phyloP scores from a whole-genome alignment of 345 rosid genomes.

The Aquilaria sinensis region DNA sequence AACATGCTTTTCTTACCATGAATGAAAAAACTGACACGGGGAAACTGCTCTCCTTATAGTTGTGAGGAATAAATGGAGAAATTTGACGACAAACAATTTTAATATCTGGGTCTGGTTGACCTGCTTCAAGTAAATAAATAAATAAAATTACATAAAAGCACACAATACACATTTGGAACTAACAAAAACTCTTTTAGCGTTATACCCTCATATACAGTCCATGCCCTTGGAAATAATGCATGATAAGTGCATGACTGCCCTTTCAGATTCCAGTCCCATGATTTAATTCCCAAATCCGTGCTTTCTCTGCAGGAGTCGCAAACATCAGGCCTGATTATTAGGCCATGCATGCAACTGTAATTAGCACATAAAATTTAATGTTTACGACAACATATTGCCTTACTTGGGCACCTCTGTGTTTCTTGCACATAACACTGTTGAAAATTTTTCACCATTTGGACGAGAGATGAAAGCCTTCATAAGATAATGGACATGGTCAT shows the following conservation, averaged over 20 bases:
- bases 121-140: conserved; percentile 30
- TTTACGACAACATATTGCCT: conserved; percentile 15
- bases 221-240: conserved; percentile 93
- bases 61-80: conserved; percentile 89
- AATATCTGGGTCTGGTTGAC: conserved; percentile 94
- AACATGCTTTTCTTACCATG: conserved; percentile 39
- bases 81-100: conserved; percentile 81
- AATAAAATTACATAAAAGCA: too few species aligned
- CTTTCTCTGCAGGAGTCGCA: conserved; percentile 35
- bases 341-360: too few species aligned
- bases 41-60: conserved; percentile 89
- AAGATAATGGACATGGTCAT: conserved; percentile 3
- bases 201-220: conserved; percentile 90
- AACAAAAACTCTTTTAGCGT: conserved; percentile 2
- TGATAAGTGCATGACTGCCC: conserved; percentile 81
- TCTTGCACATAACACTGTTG: conserved; percentile 71
- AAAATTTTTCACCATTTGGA: conserved; percentile 53
- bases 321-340: too few species aligned
- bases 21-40: conserved; percentile 82
- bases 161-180: not conserved
- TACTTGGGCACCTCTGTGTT: conserved; percentile 49
- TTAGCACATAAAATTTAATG: not conserved
- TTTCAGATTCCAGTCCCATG: conserved; percentile 94
- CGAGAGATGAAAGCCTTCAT: conserved; percentile 81
- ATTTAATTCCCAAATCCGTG: conserved; percentile 56